Evolutionary conservation across 2,329 filamentous ascomycete genomes (phyloP), one percentile per base, ranked within the genome.

Genomic region (Colletotrichum spinosum): DNA sequence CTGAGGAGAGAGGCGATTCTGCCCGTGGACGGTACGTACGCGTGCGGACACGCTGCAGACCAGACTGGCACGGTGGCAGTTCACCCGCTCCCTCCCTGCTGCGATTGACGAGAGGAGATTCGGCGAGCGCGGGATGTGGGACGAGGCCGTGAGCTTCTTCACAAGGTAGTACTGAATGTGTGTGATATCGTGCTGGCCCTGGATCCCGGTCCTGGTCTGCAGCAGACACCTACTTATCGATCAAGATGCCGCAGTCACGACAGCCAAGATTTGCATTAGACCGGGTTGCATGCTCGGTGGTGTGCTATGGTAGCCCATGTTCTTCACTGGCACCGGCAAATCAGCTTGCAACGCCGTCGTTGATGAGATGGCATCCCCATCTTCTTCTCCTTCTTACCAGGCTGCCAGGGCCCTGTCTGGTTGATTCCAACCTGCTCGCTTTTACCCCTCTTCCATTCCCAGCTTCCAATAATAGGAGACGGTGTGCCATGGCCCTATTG

Each of bases 381-480:
- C 39, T 34, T 6, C 37, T 39, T 42, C 39, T 34, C 4, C 37
- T 39, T 45, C 25, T 10, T 8, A n/a, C 35, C 37, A 61, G 17
- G 51, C 45, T 37, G 13, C 34, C 38, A 17, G 17, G 17, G 33
- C 44, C 33, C 10, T 44, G 13, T 38, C 10, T 15, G 17, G 17
- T 17, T 17, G 17, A 17, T 54, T 38, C 49, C 15, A 63, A n/a
- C 8, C 61, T 10, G 12, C 8, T 62, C 45, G 34, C 39, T 10
- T 52, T 52, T 61, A 61, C 56, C 62, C 57, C 62, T 61, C 51
- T 55, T 49, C n/a, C 6, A 11, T 50, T 39, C 38, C 38, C 39
- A 42, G 41, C 42, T 61, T 61, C 57, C 57, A 65, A 54, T 35
- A 61, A 65, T 56, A 65, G 62, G 39, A 51, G 33, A 37, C 25